Base-by-base conservation (phyloP, 2,329 filamentous ascomycete genomes). In the Xylariales sp. region DNA sequence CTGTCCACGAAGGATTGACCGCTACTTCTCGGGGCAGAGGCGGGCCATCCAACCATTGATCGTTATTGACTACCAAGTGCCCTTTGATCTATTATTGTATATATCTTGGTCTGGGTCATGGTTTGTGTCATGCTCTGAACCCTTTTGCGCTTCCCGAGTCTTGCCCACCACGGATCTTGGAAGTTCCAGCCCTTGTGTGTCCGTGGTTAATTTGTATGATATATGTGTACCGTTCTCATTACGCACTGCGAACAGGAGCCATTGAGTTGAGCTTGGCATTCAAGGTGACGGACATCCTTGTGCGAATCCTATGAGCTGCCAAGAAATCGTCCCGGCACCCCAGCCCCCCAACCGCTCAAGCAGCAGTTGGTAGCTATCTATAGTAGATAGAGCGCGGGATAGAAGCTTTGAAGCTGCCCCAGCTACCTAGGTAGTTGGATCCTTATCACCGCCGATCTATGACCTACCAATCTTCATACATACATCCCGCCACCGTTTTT, bases 401-500 rank as follows among this genome's bases (percentile, higher is more conserved):
- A 41, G 39, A 16, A 67, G 64, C 64, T 62, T 57, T 32, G 18
- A 16, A 50, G 46, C 46, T 55, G 6, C 18, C 14, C 39, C 23
- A 6, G 41, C 32, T 41, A 65, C 14, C 39, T 32, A 6, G 41
- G 23, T 41, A 65, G 62, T 18, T 59, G 28, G 34, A 36, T 53
- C 41, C 57, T 65, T 43, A 58, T 62, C 58, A 23, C 41, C 45
- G 53, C 53, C 55, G 54, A 57, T 56, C 52, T 39, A 49, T 61
- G 39, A 41, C 53, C 49, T 45, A 60, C 39, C 28, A 5, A 49
- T 56, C 39, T 28, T 56, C 30, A 32, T 49, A 39, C 39, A 39
- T 61, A 39, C 39, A 39, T 61, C 64, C 67, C 57, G 67, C 64
- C 63, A 69, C 60, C 67, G 16, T 16, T 50, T 49, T 65, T 52